Evolutionary conservation across 1,284 basidiomycete genomes (phyloP).

Genomic region (Inonotus hispidus): DNA sequence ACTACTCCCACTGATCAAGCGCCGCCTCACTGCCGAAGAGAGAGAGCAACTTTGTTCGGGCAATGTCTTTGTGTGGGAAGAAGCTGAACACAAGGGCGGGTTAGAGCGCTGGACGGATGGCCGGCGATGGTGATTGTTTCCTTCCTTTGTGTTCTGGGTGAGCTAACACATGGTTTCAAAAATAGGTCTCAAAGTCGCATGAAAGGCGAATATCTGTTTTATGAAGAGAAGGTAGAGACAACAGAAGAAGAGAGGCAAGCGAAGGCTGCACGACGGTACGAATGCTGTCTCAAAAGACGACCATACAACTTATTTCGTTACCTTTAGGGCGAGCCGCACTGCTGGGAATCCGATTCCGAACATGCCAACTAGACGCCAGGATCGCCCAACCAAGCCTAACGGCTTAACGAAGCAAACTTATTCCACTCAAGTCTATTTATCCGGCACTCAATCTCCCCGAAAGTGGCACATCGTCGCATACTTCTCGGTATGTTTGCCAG

Average conservation of each 20-base stretch:
- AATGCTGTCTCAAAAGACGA: conserved; percentile 13
- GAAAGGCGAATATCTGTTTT: conserved; percentile 75
- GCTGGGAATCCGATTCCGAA: conserved; percentile 51
- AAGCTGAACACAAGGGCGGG: conserved; percentile 72
- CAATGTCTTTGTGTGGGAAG: conserved; percentile 79
- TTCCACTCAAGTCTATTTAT: conserved; percentile 61
- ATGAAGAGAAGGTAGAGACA: conserved; percentile 73
- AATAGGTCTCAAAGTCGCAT: conserved; percentile 73
- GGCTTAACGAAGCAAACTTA: conserved; percentile 77
- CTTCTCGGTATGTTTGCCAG: conserved; percentile 54
- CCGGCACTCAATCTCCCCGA: conserved; percentile 46
- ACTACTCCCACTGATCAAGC: conserved; percentile 62
- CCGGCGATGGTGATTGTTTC: conserved; percentile 54
- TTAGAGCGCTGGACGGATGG: conserved; percentile 75
- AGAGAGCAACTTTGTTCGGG: conserved; percentile 63
- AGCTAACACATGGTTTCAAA: conserved; percentile 2
- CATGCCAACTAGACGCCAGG: conserved; percentile 58
- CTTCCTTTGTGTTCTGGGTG: not conserved
- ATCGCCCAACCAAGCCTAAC: conserved; percentile 65
- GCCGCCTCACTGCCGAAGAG: conserved; percentile 60
- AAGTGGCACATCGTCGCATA: conserved; percentile 81
- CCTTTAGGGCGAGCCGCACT: conserved; percentile 50
- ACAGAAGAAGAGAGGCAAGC: conserved; percentile 70
- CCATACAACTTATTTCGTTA: conserved; percentile 14
- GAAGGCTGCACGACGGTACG: conserved; percentile 63